A percentile compares a stretch with the other conserved stretches of the same genome.
Evolutionary conservation across 768 basidiomycete genomes (phyloP).

Genomic region (Boletus reticulatus): DNA sequence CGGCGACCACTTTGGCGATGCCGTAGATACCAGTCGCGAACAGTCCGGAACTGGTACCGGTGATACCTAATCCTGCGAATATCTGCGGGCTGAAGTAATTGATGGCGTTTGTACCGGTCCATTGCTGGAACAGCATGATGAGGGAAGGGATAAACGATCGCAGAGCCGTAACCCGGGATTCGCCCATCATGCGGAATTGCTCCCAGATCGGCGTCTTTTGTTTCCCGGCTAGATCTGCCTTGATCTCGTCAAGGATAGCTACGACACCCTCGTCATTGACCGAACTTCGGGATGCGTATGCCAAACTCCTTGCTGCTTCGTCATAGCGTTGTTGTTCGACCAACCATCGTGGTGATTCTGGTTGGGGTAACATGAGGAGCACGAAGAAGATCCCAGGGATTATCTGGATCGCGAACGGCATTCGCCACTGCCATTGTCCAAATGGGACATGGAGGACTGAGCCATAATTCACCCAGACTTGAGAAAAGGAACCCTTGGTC

Average conservation of each 20-base stretch:
- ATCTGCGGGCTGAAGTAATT: conserved; percentile 55
- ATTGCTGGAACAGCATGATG: conserved; percentile 47
- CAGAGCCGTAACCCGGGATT: conserved; percentile 40
- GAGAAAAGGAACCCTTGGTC: background rate
- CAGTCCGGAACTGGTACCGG: conserved; percentile 40
- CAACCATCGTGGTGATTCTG: conserved; percentile 58
- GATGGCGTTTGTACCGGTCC: conserved; percentile 55
- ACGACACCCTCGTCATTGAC: conserved; percentile 36
- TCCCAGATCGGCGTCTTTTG: conserved; percentile 31
- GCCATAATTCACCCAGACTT: conserved; percentile 51
- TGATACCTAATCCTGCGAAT: conserved; percentile 48
- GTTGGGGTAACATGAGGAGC: conserved; percentile 44
- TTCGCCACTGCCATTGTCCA: conserved; percentile 49
- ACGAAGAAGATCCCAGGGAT: conserved; percentile 52
- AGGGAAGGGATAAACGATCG: conserved; percentile 45
- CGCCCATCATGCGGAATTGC: conserved; percentile 44
- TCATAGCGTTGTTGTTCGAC: conserved; percentile 45
- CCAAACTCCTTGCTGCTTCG: conserved; percentile 39
- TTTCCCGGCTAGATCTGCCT: conserved; percentile 46
- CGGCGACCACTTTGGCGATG: conserved; percentile 41
- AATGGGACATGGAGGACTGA: conserved; percentile 35
- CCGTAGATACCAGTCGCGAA: conserved; percentile 49
- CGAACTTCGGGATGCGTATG: conserved; percentile 33
- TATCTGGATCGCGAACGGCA: conserved; percentile 51
- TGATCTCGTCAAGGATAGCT: conserved; percentile 44